Evolutionary conservation across 371 early-diverging fungal genomes (phyloP).

Genomic region (Batrachochytrium dendrobatidis): DNA sequence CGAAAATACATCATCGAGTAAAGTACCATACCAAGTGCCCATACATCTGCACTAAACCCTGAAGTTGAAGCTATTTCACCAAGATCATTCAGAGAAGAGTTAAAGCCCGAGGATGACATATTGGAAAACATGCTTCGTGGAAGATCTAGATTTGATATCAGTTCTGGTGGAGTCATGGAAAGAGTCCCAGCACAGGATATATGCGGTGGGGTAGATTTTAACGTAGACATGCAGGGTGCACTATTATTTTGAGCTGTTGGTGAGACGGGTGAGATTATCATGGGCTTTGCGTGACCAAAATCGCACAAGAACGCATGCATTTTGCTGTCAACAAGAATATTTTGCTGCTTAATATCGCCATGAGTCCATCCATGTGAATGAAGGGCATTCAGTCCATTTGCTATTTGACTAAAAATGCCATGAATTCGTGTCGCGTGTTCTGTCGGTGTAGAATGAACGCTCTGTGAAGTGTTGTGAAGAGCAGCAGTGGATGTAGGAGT

Average conservation of each 20-base stretch:
- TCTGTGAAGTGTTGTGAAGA: neutral
- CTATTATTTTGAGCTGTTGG: too few relatives aligned
- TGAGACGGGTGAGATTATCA: too few relatives aligned
- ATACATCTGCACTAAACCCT: neutral
- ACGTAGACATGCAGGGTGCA: too few relatives aligned
- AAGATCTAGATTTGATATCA: neutral
- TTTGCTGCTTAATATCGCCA: neutral
- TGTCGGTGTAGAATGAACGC: neutral
- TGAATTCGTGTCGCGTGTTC: neutral
- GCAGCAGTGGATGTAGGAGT: neutral
- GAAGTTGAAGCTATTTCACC: too few relatives aligned
- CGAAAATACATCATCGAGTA: neutral
- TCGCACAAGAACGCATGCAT: neutral
- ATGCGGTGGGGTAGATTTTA: too few relatives aligned
- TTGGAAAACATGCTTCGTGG: too few relatives aligned
- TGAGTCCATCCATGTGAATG: neutral
- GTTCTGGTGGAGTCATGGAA: neutral
- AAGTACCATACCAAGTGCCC: neutral
- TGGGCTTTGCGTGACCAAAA: neutral
- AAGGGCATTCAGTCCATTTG: neutral
- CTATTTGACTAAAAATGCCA: neutral
- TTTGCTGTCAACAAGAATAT: neutral
- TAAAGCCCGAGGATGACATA: too few relatives aligned
- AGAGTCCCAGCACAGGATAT: neutral
- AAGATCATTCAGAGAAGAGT: too few relatives aligned